Evolutionary conservation across 2,329 filamentous ascomycete species (phyloP).

Genomic region (Fusarium dimerum): DNA sequence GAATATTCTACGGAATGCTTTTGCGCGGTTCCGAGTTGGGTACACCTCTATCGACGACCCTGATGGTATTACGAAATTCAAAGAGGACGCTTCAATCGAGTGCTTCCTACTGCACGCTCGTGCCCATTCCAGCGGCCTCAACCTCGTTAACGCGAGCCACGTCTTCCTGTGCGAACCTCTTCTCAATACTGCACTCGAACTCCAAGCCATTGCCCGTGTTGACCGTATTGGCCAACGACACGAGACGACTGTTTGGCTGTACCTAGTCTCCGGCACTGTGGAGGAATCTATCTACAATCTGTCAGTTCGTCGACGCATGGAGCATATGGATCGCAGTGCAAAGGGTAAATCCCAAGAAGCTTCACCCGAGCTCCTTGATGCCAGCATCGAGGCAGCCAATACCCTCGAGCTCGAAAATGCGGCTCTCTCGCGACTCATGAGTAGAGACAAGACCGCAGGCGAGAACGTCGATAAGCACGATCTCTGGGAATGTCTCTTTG

Average conservation of each 20-base stretch:
- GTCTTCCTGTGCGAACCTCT: conserved; percentile 94
- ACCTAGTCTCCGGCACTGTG: conserved; percentile 86
- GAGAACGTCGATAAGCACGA: conserved; percentile 79
- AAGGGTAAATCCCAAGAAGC: conserved; percentile 43
- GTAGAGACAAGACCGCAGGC: conserved; percentile 68
- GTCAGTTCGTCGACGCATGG: conserved; percentile 75
- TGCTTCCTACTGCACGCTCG: conserved; percentile 89
- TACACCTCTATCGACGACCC: conserved; percentile 68
- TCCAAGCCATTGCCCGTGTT: conserved; percentile 93
- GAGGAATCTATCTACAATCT: conserved; percentile 91
- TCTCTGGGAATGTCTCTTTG: conserved; percentile 88
- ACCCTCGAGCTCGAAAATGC: conserved; percentile 79
- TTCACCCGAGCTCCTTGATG: conserved; percentile 54
- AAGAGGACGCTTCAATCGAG: conserved; percentile 70
- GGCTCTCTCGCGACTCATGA: conserved; percentile 68
- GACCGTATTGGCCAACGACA: conserved; percentile 90
- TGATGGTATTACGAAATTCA: conserved; percentile 74
- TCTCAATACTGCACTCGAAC: conserved; percentile 88
- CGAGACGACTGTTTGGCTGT: conserved; percentile 92
- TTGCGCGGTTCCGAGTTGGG: conserved; percentile 71
- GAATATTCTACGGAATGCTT: conserved; percentile 68
- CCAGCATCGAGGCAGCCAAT: conserved; percentile 77
- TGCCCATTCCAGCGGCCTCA: conserved; percentile 84
- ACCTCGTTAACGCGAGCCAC: conserved; percentile 88
- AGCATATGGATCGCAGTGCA: conserved; percentile 62